These are phyloP conservation scores for Betula pendula DNA, from an alignment of 306 rosid species.

Conservation along the genomic window DNA sequence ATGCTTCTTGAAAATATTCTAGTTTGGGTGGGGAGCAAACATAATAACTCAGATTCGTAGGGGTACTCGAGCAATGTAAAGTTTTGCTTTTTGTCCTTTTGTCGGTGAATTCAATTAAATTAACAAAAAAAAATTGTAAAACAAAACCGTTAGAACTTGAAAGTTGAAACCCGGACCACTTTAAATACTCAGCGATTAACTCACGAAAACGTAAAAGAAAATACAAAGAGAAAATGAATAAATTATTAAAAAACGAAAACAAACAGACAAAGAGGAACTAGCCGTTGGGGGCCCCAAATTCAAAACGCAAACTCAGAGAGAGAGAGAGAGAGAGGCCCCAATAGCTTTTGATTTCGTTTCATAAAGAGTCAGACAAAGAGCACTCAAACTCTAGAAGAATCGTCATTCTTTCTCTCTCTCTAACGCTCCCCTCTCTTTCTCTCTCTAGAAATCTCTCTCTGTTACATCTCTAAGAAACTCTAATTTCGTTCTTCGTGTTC, in stretches of 20 bases:
- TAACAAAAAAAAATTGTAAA: not conserved
- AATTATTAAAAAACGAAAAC: not conserved
- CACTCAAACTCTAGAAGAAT: conserved; percentile 8
- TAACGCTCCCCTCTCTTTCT: conserved; percentile 15
- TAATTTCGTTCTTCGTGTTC: not conserved
- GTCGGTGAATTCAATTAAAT: conserved; percentile 7
- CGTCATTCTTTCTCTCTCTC: conserved; percentile 14
- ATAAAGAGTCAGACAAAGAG: conserved; percentile 22
- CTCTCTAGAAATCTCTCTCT: conserved; percentile 16
- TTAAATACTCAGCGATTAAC: conserved; percentile 20
- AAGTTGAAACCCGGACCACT: conserved; percentile 48
- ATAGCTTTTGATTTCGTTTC: conserved; percentile 25
- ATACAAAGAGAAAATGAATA: not conserved
- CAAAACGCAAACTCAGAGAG: conserved; percentile 39
- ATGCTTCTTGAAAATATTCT: not conserved
- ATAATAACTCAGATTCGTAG: not conserved
- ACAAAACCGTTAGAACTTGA: conserved; percentile 47
- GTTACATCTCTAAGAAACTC: not conserved
- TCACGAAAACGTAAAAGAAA: not conserved
- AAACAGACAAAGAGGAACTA: conserved; percentile 44
- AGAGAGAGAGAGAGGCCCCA: conserved; percentile 28
- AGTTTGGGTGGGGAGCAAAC: not conserved
- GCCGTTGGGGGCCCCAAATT: conserved; percentile 74
- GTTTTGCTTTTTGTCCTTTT: conserved; percentile 28
- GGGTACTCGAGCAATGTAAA: not conserved